phyloP scores from a whole-genome alignment of 441 rosid species.

The Gossypium schwendimanii region DNA sequence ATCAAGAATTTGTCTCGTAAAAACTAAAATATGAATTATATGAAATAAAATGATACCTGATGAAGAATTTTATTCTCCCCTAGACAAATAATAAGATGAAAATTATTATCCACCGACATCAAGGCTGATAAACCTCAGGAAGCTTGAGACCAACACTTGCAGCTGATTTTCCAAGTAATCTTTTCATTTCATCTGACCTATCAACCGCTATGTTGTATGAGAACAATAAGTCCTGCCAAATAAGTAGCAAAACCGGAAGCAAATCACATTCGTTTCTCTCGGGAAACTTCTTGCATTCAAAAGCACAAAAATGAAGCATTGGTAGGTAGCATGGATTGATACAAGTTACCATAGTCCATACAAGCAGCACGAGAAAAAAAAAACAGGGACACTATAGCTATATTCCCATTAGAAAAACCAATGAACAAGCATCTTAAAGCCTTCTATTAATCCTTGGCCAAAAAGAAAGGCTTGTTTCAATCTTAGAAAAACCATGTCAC shows the following conservation, averaged over 20 bases:
- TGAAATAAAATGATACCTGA: neutral
- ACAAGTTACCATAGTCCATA: neutral
- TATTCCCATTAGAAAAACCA: neutral
- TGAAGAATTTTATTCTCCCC: neutral
- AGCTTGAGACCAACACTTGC: slow-evolving; percentile 88
- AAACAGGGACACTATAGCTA: neutral
- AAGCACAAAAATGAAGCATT: neutral
- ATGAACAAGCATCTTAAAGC: neutral
- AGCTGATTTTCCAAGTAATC: slow-evolving; percentile 68
- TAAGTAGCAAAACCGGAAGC: slow-evolving; percentile 8
- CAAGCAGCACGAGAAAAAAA: neutral
- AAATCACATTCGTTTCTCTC: neutral
- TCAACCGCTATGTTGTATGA: slow-evolving; percentile 94
- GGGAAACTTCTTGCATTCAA: neutral
- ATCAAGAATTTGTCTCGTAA: neutral
- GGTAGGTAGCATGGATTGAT: neutral
- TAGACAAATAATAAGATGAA: slow-evolving; percentile 1
- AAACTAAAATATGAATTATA: neutral
- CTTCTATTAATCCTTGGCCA: neutral
- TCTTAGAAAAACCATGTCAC: neutral
- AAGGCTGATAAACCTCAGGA: slow-evolving; percentile 45
- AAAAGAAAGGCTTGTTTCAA: neutral
- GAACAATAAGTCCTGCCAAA: slow-evolving; percentile 62
- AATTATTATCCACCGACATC: slow-evolving; percentile 10
- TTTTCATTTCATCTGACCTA: slow-evolving; percentile 75